Percentiles rank a stretch among this genome's conserved stretches.
These are phyloP conservation scores for Teunomyces lycoperdinae DNA, from an alignment of 805 yeast genomes.

Conservation along the genomic window DNA sequence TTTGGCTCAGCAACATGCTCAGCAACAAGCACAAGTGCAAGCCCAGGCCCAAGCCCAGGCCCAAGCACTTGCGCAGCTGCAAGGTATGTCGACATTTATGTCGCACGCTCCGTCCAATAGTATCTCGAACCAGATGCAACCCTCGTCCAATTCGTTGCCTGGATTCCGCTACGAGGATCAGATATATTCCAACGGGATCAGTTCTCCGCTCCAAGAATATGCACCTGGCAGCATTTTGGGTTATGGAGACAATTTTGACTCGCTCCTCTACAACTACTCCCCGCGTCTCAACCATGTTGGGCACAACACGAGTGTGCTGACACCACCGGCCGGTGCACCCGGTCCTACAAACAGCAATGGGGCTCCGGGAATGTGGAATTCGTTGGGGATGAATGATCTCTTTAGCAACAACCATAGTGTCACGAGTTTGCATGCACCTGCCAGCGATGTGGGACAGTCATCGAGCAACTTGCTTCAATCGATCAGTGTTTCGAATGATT, in stretches of 20 bases:
- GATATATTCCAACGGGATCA: slow-evolving; percentile 10
- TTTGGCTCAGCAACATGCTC: neutral
- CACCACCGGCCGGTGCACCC: neutral
- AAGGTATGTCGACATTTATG: neutral
- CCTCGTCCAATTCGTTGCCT: neutral
- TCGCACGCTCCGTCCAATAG: neutral
- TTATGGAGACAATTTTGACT: slow-evolving; percentile 10
- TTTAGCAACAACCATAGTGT: slow-evolving; percentile 12
- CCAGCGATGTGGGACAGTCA: neutral
- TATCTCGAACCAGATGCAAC: neutral
- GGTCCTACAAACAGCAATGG: neutral
- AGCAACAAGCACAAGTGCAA: slow-evolving; percentile 1
- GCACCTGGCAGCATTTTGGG: slow-evolving; percentile 3
- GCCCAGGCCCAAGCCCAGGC: slow-evolving; percentile 2
- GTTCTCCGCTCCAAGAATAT: slow-evolving; percentile 9
- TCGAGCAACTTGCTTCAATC: slow-evolving; percentile 1
- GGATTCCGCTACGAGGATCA: slow-evolving; percentile 19
- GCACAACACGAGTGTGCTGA: neutral
- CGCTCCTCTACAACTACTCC: slow-evolving; percentile 10
- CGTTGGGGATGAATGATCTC: slow-evolving; percentile 8
- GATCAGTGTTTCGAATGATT: slow-evolving; percentile 1
- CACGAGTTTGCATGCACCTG: slow-evolving; percentile 8
- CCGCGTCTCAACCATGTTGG: slow-evolving; percentile 4
- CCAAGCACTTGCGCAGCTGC: slow-evolving; percentile 1
- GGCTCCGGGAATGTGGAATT: slow-evolving; percentile 7